Evolutionary conservation across 345 rosid species (phyloP).

Genomic region (Eutrema yunnanense): DNA sequence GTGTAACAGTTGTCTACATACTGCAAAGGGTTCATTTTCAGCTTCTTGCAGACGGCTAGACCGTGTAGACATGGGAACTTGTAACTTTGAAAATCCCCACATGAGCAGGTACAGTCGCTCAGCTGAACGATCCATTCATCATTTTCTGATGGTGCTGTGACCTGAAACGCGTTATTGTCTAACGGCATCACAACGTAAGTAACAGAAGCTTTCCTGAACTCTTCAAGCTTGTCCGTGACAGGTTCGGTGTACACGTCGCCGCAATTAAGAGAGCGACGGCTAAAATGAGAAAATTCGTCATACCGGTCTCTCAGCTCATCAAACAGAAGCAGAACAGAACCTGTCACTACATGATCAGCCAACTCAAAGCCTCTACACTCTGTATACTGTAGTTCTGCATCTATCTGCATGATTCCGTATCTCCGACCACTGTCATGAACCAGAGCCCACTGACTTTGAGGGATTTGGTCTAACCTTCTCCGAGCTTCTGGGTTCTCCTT

Average conservation of each 20-base stretch:
- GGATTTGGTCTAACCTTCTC: background rate
- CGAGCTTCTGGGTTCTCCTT: background rate
- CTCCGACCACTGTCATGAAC: conserved; percentile 10
- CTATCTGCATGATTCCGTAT: background rate
- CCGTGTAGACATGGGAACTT: conserved; percentile 1
- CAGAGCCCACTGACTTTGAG: background rate
- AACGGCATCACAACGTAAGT: background rate
- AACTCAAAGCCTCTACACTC: background rate
- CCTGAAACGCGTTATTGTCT: background rate
- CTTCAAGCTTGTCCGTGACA: background rate
- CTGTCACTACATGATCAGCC: background rate
- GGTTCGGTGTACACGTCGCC: background rate
- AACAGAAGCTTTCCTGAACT: background rate
- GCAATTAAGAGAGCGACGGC: background rate
- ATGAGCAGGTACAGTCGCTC: background rate
- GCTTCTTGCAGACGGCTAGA: background rate
- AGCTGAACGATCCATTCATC: background rate
- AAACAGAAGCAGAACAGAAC: background rate
- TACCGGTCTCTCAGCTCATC: background rate
- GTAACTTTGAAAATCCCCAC: background rate
- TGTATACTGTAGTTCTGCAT: background rate
- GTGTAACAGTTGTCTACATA: background rate
- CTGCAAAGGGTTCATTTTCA: background rate
- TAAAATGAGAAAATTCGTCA: accelerated
- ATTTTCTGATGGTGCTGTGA: background rate